These are phyloP conservation scores for Dalbergia oliveri DNA, from an alignment of 306 rosid genomes.

Conservation along the genomic window DNA sequence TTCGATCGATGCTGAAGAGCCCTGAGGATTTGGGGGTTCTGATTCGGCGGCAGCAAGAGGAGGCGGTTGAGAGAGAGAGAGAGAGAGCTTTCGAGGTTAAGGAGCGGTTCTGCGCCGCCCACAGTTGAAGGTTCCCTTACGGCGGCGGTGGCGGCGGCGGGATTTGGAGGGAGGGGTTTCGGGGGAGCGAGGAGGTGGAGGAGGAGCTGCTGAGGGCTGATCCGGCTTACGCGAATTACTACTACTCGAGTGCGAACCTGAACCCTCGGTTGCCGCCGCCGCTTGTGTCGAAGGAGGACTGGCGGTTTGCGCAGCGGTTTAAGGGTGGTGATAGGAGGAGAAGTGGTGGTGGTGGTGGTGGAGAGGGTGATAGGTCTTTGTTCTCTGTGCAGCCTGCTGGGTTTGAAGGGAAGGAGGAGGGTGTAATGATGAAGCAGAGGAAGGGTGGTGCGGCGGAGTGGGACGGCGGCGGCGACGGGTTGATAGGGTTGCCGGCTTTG, in stretches of 20 bases:
- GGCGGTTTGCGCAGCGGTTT: conserved; percentile 79
- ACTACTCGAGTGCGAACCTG: conserved; percentile 76
- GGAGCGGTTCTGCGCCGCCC: conserved; percentile 98
- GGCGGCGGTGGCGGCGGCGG: conserved; percentile 54
- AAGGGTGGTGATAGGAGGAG: conserved; percentile 80
- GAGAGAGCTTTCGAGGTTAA: conserved; percentile 68
- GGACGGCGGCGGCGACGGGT: conserved; percentile 72
- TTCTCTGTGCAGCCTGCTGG: conserved; percentile 76
- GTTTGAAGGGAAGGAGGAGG: conserved; percentile 68
- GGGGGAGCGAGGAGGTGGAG: conserved; percentile 62
- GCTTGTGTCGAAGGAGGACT: conserved; percentile 84
- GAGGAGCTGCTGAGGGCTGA: conserved; percentile 67
- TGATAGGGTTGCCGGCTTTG: conserved; percentile 80
- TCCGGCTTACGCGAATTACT: conserved; percentile 80
- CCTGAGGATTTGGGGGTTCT: conserved; percentile 70
- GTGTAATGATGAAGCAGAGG: conserved; percentile 49
- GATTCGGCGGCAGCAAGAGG: conserved; percentile 66
- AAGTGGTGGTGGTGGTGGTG: conserved; percentile 51
- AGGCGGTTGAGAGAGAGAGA: conserved; percentile 64
- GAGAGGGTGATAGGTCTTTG: conserved; percentile 55
- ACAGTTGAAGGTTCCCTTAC: conserved; percentile 83
- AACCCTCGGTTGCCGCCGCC: conserved; percentile 96
- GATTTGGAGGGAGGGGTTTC: conserved; percentile 46
- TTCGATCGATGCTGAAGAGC: conserved; percentile 73
- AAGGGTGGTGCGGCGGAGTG: conserved; percentile 64